These are phyloP conservation scores for Malus hybrid DNA, from an alignment of 331 rosid species.

Conservation along the genomic window DNA sequence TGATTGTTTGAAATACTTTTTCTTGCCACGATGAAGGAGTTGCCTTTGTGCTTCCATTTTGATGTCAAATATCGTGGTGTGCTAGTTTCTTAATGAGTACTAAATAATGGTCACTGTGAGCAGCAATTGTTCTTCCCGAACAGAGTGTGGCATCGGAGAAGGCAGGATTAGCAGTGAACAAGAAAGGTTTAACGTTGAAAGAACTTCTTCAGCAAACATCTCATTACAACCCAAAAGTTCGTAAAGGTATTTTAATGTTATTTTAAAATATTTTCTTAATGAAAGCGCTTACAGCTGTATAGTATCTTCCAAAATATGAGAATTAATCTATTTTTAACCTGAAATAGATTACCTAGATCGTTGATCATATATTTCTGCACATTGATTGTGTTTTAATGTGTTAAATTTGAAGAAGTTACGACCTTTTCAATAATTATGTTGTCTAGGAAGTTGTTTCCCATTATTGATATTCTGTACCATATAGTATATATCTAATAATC, in stretches of 20 bases:
- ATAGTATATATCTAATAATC: slow-evolving; percentile 3
- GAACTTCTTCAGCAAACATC: slow-evolving; percentile 92
- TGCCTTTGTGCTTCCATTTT: background rate
- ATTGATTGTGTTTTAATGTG: background rate
- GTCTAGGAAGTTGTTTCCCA: background rate
- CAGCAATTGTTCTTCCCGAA: slow-evolving; percentile 88
- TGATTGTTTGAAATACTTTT: background rate
- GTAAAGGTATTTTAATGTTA: slow-evolving; percentile 55
- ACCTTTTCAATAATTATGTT: background rate
- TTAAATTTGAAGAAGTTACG: background rate
- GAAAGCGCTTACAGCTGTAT: too few species aligned
- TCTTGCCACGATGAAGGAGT: background rate
- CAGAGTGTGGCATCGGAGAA: slow-evolving; percentile 85
- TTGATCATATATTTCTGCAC: background rate
- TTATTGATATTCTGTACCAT: background rate
- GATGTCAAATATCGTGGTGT: slow-evolving; percentile 3
- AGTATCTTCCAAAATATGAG: background rate
- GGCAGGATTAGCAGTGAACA: slow-evolving; percentile 75
- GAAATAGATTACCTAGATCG: background rate
- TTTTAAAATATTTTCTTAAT: background rate
- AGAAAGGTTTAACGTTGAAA: slow-evolving; percentile 83
- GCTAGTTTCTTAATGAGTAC: slow-evolving; percentile 1
- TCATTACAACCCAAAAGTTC: slow-evolving; percentile 73
- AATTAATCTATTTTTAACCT: background rate
- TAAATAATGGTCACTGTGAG: slow-evolving; percentile 9